A percentile compares a stretch with the other conserved stretches of the same genome.
Evolutionary conservation across 371 early-diverging fungal genomes (phyloP).

Genomic region (Mucor irregularis): DNA sequence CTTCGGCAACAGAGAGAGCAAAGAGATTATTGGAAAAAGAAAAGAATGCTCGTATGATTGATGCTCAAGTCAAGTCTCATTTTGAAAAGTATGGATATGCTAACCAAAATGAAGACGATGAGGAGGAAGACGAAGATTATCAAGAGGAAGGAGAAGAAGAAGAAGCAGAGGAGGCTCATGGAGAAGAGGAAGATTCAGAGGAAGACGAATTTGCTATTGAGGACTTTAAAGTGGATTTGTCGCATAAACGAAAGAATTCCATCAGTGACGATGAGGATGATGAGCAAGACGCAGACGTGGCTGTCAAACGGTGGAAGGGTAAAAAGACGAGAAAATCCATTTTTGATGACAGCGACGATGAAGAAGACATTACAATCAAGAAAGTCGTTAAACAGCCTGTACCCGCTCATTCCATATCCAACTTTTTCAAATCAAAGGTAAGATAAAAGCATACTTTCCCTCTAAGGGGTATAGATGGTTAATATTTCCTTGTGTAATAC

Average conservation of each 20-base stretch:
- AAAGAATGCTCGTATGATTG: constrained; percentile 16
- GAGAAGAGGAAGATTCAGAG: background rate
- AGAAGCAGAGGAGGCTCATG: constrained; percentile 5
- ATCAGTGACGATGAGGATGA: constrained; percentile 1
- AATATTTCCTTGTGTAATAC: too few relatives aligned
- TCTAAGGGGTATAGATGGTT: background rate
- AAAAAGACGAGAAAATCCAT: constrained; percentile 17
- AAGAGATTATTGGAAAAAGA: constrained; percentile 35
- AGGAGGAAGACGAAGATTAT: constrained; percentile 8
- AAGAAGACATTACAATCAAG: background rate
- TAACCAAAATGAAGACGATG: background rate
- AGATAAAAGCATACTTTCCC: background rate
- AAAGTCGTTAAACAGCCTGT: constrained; percentile 4
- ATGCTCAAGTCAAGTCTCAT: constrained; percentile 11
- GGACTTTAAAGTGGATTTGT: background rate
- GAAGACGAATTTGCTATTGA: constrained; percentile 6
- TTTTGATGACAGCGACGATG: constrained; percentile 16
- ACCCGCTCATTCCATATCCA: constrained; percentile 26
- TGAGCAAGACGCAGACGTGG: constrained; percentile 2
- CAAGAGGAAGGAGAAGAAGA: constrained; percentile 14
- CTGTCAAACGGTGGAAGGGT: constrained; percentile 19
- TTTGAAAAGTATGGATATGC: constrained; percentile 5
- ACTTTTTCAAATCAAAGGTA: constrained; percentile 27
- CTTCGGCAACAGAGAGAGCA: constrained; percentile 39
- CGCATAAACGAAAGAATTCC: background rate